A percentile compares a stretch with the other conserved stretches of the same genome.
Evolutionary conservation across 192 early-diverging fungal genomes (phyloP).

Genomic region (Gamsiella multidivaricata): DNA sequence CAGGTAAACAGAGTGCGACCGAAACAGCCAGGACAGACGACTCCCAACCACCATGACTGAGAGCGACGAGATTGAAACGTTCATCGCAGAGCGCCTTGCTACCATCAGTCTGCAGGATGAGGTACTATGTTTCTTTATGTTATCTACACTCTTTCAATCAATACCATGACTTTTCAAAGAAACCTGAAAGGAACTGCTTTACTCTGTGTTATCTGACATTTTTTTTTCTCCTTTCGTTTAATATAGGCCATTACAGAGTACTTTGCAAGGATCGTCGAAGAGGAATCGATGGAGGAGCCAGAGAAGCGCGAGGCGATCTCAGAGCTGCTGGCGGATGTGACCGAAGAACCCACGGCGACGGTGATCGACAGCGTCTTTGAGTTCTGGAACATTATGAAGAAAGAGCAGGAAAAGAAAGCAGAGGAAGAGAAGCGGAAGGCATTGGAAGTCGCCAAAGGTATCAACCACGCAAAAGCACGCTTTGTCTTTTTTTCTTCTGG

Average conservation of each 20-base stretch:
- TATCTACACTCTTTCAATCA: no score
- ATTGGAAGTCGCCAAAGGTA: slow-evolving; percentile 48
- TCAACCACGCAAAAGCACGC: no score
- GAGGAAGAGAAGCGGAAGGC: slow-evolving; percentile 55
- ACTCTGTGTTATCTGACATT: background rate
- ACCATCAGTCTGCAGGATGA: slow-evolving; percentile 47
- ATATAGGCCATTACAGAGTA: slow-evolving; percentile 72
- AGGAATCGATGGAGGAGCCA: slow-evolving; percentile 71
- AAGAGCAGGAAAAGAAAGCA: slow-evolving; percentile 45
- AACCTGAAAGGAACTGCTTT: background rate
- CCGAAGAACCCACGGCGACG: slow-evolving; percentile 58
- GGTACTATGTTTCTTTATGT: slow-evolving; percentile 23
- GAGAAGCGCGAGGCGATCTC: slow-evolving; percentile 76
- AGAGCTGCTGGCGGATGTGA: slow-evolving; percentile 74
- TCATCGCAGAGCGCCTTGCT: slow-evolving; percentile 37
- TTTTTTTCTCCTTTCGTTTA: slow-evolving; percentile 9
- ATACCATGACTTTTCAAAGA: no score
- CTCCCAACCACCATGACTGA: slow-evolving; percentile 19
- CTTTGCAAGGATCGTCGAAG: slow-evolving; percentile 70
- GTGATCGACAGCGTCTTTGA: slow-evolving; percentile 59
- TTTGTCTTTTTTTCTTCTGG: no score
- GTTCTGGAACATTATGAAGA: slow-evolving; percentile 48
- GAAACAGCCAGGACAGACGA: background rate
- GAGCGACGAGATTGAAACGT: slow-evolving; percentile 42
- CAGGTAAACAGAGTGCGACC: background rate